Evolutionary conservation across 306 rosid genomes (phyloP), one percentile per base, ranked within the genome.

Genomic region (Cucumis sativus): DNA sequence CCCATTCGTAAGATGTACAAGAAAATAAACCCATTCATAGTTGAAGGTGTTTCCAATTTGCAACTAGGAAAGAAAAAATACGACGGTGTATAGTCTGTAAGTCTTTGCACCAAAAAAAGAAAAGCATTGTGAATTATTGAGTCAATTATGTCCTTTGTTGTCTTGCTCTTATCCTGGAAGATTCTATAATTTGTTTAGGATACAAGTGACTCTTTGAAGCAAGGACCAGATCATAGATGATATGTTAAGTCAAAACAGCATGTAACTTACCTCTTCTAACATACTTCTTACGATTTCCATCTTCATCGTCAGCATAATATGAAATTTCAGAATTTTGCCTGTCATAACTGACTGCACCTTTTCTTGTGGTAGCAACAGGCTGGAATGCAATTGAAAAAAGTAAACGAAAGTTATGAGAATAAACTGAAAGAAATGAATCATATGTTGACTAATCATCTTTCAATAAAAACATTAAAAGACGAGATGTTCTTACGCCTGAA

Each of bases 361-460:
- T 96, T 83, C 99, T 88, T 64, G 99, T 91, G 64, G 98, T 92
- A 77, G 99, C 99, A 87, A 90, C 90, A 78, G 91, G 97, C 99
- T 96, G 91, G 82, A 72, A 51, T 81, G 56, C 68, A 75, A 56
- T 55, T 56, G 58, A 30, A 23, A 51, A 73, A 25, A 45, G 43
- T 79, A 52, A 84, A 80, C 21, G 80, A 81, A 81, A 70, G 45
- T 77, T 52, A 55, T 83, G 78, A 67, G 62, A 77, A 79, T 56
- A 64, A 57, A 60, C 56, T 20, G 57, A 52, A 70, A 54, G 58
- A 43, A 79, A 79, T 67, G 59, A 76, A 68, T n/a, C 30, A 37
- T 41, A 65, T 80, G 64, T 74, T 9, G 62, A 52, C 41, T 52
- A 73, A 55, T 20, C 33, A 10, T 43, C 15, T 79, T 75, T 59